These are phyloP conservation scores for Malassezia pachydermatis DNA, from an alignment of 1,284 basidiomycete genomes.

Conservation along the genomic window DNA sequence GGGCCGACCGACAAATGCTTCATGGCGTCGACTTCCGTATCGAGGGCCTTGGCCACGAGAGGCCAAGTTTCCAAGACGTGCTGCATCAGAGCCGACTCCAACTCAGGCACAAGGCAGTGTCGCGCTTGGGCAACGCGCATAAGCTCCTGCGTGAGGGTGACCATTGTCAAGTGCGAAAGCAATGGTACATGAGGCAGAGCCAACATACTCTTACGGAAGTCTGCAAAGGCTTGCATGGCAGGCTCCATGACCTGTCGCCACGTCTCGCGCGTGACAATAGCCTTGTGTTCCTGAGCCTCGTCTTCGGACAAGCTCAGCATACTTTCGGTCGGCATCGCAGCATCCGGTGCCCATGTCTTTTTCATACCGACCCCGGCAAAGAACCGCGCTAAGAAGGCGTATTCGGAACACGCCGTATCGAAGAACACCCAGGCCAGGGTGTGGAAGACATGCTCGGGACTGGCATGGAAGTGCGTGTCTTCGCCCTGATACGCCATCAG, in stretches of 20 bases:
- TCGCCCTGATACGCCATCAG: conserved; percentile 42
- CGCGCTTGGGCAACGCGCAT: conserved; percentile 16
- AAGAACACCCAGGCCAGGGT: conserved; percentile 32
- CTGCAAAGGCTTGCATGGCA: conserved; percentile 21
- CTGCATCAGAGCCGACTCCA: conserved; percentile 29
- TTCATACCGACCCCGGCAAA: conserved; percentile 21
- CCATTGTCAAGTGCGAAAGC: conserved; percentile 25
- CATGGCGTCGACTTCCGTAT: conserved; percentile 28
- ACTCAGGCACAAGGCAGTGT: conserved; percentile 19
- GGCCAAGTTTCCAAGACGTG: conserved; percentile 36
- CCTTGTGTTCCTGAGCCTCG: conserved; percentile 14
- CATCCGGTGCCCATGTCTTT: neutral
- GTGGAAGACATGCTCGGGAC: conserved; percentile 41
- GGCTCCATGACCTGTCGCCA: conserved; percentile 46
- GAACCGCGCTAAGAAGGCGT: conserved; percentile 40
- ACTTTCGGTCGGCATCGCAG: conserved; percentile 8
- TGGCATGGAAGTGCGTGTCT: conserved; percentile 22
- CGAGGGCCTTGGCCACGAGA: conserved; percentile 25
- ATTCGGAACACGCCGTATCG: conserved; percentile 45
- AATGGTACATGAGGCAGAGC: conserved; percentile 15
- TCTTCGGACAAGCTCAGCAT: conserved; percentile 12
- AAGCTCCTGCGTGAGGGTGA: conserved; percentile 24
- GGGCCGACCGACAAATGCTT: conserved; percentile 1
- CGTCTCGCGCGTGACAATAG: conserved; percentile 31
- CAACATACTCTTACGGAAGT: conserved; percentile 26